Percentiles rank a stretch among this genome's conserved stretches.
phyloP scores from a whole-genome alignment of 2,329 filamentous ascomycete genomes.

The Neonectria ditissima region DNA sequence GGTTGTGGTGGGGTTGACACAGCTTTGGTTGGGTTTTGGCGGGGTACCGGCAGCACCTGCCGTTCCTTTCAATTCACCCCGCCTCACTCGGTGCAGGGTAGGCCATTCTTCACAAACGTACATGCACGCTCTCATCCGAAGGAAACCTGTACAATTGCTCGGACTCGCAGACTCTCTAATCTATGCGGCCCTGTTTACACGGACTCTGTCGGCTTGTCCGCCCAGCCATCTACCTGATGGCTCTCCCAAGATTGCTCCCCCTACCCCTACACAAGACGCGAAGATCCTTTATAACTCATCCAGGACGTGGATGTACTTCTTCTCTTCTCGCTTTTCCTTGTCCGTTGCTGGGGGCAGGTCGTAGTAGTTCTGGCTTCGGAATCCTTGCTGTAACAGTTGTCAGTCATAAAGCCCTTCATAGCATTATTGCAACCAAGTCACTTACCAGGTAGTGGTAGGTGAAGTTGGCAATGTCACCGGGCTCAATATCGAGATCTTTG shows the following conservation, averaged over 20 bases:
- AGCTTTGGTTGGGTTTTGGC: constrained; percentile 28
- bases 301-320: constrained; percentile 94
- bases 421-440: constrained; percentile 27
- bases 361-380: constrained; percentile 88
- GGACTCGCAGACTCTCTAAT: constrained; percentile 45
- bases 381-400: constrained; percentile 75
- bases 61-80: neutral
- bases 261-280: neutral
- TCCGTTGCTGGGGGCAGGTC: constrained; percentile 95
- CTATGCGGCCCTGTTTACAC: constrained; percentile 50
- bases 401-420: constrained; percentile 9
- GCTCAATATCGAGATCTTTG: constrained; percentile 90
- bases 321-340: constrained; percentile 93
- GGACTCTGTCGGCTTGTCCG: constrained; percentile 38
- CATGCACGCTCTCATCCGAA: constrained; percentile 33
- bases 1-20: constrained; percentile 5
- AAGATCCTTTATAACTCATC: constrained; percentile 77
- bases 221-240: constrained; percentile 23
- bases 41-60: constrained; percentile 23
- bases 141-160: constrained; percentile 48
- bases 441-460: constrained; percentile 95
- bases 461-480: constrained; percentile 84
- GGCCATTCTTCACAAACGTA: neutral
- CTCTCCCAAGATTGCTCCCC: constrained; percentile 10
- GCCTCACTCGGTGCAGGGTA: constrained; percentile 34